phyloP scores from a whole-genome alignment of 1,139 yeast genomes.

The Taphrina deformans region DNA sequence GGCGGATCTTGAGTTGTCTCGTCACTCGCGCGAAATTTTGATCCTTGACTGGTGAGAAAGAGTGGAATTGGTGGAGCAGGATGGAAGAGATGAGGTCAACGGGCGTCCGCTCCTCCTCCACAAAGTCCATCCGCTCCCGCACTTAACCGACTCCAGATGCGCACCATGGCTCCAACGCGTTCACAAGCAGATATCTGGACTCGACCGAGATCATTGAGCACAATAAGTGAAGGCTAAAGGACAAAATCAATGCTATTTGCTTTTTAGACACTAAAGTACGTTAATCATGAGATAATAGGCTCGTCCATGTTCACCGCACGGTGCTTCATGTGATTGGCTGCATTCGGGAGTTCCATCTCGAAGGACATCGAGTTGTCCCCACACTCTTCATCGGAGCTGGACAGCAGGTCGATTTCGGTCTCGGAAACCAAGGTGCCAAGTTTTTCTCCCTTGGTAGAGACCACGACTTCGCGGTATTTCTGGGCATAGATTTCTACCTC shows the following conservation, averaged over 20 bases:
- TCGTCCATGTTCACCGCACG: background rate
- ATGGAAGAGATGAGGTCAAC: background rate
- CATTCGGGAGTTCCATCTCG: background rate
- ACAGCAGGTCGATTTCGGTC: background rate
- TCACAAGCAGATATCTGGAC: too few relatives aligned
- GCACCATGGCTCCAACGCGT: too few relatives aligned
- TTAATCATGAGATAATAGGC: background rate
- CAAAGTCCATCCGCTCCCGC: background rate
- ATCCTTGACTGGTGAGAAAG: too few relatives aligned
- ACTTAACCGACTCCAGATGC: too few relatives aligned
- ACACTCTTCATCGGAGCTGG: conserved; percentile 12
- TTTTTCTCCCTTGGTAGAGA: background rate
- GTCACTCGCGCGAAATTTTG: background rate
- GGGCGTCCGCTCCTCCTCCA: too few relatives aligned
- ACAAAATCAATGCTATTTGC: too few relatives aligned
- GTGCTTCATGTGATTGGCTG: background rate
- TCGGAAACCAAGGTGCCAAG: background rate
- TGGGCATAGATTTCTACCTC: conserved; percentile 67
- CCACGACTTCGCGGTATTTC: conserved; percentile 57
- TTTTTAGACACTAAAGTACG: too few relatives aligned
- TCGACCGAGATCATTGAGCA: too few relatives aligned
- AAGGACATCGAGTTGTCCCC: conserved; percentile 4
- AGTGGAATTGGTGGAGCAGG: too few relatives aligned
- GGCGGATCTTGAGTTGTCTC: too few relatives aligned
- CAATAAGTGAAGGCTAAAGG: too few relatives aligned